Evolutionary conservation across 352 stramenopile genomes (phyloP), one percentile per base, ranked within the genome.

Genomic region (Pythium vanterpoolii): DNA sequence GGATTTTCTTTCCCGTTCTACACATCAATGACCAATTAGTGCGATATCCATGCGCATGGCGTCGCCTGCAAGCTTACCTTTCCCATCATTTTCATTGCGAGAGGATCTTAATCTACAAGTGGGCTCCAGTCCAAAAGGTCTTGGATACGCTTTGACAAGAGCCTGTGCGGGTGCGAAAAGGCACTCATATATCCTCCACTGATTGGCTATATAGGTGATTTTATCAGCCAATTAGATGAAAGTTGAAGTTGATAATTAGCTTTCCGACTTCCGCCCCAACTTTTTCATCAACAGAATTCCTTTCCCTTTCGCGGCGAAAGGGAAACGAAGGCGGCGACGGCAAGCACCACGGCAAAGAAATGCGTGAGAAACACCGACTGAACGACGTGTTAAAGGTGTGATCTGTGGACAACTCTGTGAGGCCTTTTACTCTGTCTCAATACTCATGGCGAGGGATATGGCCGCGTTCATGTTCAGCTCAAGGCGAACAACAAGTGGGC

Each of bases 241-340:
- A 62, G 60, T 68, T 68, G 60, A 68, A 68, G 60, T 68, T 50
- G 30, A 2, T n/a, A n/a, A n/a, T n/a, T n/a, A n/a, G n/a, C n/a
- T n/a, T n/a, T n/a, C n/a, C 24, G 16, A 55, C 13, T 56, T 56
- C 36, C 28, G 28, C 56, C 36, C 42, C 33, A 24, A 30, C 26
- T 55, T n/a, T 36, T 60, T 40, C 21, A 16, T 44, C 42, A 56
- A 43, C 23, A 45, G 30, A 56, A 63, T 44, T 28, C 34, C 9
- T 16, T 21, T 14, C n/a, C n/a, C n/a, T n/a, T n/a, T n/a, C n/a
- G 19, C 27, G 8, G 34, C 19, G 21, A 33, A 36, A 26, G 28
- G 21, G 45, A 31, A 48, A 40, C 34, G 13, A 49, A 14, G 39
- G 27, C 11, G n/a, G 24, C 34, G 38, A 26, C 26, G 45, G 40